Conservation (phyloP, 345 rosid genomes). For the Salix purpurea region DNA sequence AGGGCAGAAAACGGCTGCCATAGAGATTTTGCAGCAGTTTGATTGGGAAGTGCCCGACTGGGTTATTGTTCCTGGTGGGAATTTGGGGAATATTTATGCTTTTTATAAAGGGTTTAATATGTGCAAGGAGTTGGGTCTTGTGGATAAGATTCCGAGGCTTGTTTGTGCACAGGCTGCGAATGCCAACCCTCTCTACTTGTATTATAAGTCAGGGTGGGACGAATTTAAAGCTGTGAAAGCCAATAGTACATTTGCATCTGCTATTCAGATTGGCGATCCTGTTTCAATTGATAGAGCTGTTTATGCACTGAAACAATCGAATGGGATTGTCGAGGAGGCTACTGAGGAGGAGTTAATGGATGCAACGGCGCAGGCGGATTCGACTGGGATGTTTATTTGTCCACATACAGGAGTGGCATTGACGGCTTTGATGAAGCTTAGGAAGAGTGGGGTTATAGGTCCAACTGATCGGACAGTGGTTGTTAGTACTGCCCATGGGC, state of each 20-base stretch:
- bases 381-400: slow-evolving; percentile 30
- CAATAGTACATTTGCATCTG: slow-evolving; percentile 21
- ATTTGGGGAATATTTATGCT: slow-evolving; percentile 29
- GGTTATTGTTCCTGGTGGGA: slow-evolving; percentile 28
- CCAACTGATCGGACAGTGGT: slow-evolving; percentile 29
- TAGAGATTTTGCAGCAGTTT: slow-evolving; percentile 30
- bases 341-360: slow-evolving; percentile 35
- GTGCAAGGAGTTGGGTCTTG: slow-evolving; percentile 31
- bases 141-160: slow-evolving; percentile 26
- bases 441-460: slow-evolving; percentile 23
- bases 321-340: slow-evolving; percentile 35
- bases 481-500: slow-evolving; percentile 29
- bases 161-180: slow-evolving; percentile 31
- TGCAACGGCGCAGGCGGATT: slow-evolving; percentile 31
- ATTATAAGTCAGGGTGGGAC: slow-evolving; percentile 24
- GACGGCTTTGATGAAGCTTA: slow-evolving; percentile 27
- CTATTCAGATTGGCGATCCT: slow-evolving; percentile 35
- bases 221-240: slow-evolving; percentile 25
- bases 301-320: slow-evolving; percentile 24
- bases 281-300: slow-evolving; percentile 32
- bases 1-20: slow-evolving; percentile 31
- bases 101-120: slow-evolving; percentile 28
- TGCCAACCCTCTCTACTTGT: slow-evolving; percentile 24
- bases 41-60: slow-evolving; percentile 35
- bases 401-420: slow-evolving; percentile 31